Conservation (phyloP, 169 alveolate species). For the Plasmodium yoelii region DNA sequence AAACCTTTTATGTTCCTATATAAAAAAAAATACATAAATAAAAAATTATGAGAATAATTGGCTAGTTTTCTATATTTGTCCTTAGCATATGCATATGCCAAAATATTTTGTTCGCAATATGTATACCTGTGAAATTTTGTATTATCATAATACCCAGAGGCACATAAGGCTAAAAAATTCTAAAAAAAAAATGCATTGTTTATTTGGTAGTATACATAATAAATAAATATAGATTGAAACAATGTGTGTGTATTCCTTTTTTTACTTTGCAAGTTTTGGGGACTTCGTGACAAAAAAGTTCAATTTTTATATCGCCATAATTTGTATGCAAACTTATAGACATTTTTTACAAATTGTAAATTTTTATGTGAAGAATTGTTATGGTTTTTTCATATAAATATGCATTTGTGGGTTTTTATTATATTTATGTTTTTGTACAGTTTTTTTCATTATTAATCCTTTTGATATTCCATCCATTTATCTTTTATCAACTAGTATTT, state of each 20-base stretch:
- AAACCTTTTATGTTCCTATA: conserved; percentile 95
- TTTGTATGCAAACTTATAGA: conserved; percentile 72
- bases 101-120: neutral
- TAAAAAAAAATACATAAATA: conserved; percentile 33
- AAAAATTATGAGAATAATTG: too few relatives aligned
- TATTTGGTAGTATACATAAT: neutral
- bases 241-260: neutral
- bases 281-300: conserved; percentile 86
- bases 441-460: too few relatives aligned
- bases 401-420: neutral
- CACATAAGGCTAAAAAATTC: conserved; percentile 85
- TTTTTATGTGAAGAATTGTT: neutral
- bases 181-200: conserved; percentile 2
- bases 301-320: conserved; percentile 78
- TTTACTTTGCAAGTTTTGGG: conserved; percentile 87
- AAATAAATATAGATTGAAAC: neutral
- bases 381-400: neutral
- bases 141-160: conserved; percentile 81
- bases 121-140: conserved; percentile 78
- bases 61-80: too few relatives aligned
- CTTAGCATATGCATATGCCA: neutral
- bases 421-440: neutral
- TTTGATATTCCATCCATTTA: too few relatives aligned
- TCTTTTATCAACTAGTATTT: too few relatives aligned
- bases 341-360: conserved; percentile 25